Conservation (phyloP, 2,329 filamentous ascomycete species). For the Fusarium decemcellulare region DNA sequence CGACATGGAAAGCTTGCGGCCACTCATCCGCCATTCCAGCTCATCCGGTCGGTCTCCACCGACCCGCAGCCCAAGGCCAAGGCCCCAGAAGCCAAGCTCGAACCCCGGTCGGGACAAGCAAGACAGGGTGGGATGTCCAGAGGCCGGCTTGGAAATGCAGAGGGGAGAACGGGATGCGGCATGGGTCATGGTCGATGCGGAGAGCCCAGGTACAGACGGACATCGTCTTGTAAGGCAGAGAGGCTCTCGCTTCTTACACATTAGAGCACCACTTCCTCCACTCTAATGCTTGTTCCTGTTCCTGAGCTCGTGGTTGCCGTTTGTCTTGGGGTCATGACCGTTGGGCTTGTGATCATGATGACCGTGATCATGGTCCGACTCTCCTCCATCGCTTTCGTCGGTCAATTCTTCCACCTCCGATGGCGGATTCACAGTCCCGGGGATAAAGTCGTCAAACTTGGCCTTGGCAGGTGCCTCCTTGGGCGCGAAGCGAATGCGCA, state of each 20-base stretch:
- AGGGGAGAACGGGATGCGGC: slow-evolving; percentile 10
- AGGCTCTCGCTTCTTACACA: slow-evolving; percentile 15
- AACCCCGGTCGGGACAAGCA: slow-evolving; percentile 15
- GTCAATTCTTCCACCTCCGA: slow-evolving; percentile 67
- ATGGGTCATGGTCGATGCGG: slow-evolving; percentile 12
- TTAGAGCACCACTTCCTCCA: slow-evolving; percentile 7
- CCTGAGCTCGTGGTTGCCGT: slow-evolving; percentile 40
- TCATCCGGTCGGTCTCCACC: slow-evolving; percentile 33
- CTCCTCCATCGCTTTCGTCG: slow-evolving; percentile 42
- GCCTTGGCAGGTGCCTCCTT: slow-evolving; percentile 72
- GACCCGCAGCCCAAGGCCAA: slow-evolving; percentile 12
- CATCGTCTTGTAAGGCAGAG: slow-evolving; percentile 11
- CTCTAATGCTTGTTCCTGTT: slow-evolving; percentile 50
- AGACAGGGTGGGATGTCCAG: slow-evolving; percentile 13
- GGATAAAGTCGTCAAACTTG: slow-evolving; percentile 84
- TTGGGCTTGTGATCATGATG: slow-evolving; percentile 52
- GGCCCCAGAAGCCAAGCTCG: slow-evolving; percentile 21
- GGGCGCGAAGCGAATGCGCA: slow-evolving; percentile 87
- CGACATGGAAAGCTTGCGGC: not conserved
- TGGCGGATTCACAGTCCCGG: slow-evolving; percentile 74
- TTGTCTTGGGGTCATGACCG: slow-evolving; percentile 36
- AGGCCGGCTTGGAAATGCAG: not conserved
- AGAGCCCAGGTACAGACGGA: slow-evolving; percentile 5
- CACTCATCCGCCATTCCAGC: slow-evolving; percentile 27
- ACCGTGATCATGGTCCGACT: slow-evolving; percentile 56